phyloP scores from a whole-genome alignment of 768 basidiomycete genomes.

The Filobasidium floriforme region DNA sequence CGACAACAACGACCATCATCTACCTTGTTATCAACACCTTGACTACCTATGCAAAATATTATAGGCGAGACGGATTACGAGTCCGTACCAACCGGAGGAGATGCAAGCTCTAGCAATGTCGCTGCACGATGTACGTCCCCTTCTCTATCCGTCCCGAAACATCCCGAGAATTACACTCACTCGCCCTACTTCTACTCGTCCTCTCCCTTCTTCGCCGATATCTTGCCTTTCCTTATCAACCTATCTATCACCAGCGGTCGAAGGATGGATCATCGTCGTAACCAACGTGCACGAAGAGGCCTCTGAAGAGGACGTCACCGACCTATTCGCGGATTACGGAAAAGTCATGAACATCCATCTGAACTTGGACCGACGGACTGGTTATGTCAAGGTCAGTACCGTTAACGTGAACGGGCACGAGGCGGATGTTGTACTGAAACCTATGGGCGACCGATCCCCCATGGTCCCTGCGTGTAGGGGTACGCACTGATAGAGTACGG shows the following conservation, averaged over 20 bases:
- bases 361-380: conserved; percentile 91
- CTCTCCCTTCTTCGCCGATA: background rate
- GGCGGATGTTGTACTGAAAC: too few relatives aligned
- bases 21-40: conserved; percentile 59
- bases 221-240: background rate
- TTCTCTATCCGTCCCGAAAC: background rate
- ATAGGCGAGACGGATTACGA: conserved; percentile 71
- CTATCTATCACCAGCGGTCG: conserved; percentile 73
- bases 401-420: too few relatives aligned
- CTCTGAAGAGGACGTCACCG: conserved; percentile 90
- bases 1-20: background rate
- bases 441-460: too few relatives aligned
- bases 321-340: conserved; percentile 93
- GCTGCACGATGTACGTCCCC: conserved; percentile 71
- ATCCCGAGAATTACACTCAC: background rate
- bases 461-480: too few relatives aligned
- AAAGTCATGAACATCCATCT: conserved; percentile 97
- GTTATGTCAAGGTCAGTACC: conserved; percentile 82
- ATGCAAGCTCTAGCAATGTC: conserved; percentile 60
- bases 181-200: background rate
- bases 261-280: conserved; percentile 97
- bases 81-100: conserved; percentile 56
- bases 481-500: conserved; percentile 98
- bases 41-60: conserved; percentile 43
- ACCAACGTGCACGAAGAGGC: conserved; percentile 97